Evolutionary conservation across 306 rosid species (phyloP).

Genomic region (Fragaria ananassa): DNA sequence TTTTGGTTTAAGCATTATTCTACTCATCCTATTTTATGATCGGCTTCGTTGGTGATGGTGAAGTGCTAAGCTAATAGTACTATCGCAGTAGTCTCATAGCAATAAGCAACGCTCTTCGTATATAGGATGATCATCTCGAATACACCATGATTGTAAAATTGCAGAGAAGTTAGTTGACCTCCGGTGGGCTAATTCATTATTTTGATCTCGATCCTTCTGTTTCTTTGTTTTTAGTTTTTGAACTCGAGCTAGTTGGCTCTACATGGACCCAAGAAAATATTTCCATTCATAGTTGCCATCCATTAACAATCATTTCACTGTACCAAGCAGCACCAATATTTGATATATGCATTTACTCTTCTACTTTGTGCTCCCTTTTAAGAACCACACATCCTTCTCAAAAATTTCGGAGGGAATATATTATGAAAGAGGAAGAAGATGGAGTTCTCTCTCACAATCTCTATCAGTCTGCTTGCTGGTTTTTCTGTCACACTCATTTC

Average conservation of each 20-base stretch:
- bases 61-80: background rate
- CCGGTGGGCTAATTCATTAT: background rate
- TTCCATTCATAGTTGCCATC: slow-evolving; percentile 14
- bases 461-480: background rate
- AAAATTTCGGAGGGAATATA: background rate
- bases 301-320: slow-evolving; percentile 25
- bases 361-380: slow-evolving; percentile 20
- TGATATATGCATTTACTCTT: slow-evolving; percentile 28
- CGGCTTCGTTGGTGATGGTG: background rate
- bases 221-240: slow-evolving; percentile 2
- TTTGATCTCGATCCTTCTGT: background rate
- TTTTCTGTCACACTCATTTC: slow-evolving; percentile 7
- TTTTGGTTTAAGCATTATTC: slow-evolving; percentile 19
- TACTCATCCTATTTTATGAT: slow-evolving; percentile 7
- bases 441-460: slow-evolving; percentile 1
- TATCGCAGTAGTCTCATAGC: background rate
- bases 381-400: slow-evolving; percentile 20
- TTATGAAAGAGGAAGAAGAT: slow-evolving; percentile 2
- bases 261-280: slow-evolving; percentile 2
- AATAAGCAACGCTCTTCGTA: background rate
- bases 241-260: slow-evolving; percentile 5
- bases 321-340: slow-evolving; percentile 17
- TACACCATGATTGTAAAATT: background rate
- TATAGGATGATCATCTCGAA: background rate
- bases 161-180: slow-evolving; percentile 1